phyloP scores from a whole-genome alignment of 1,284 basidiomycete species.

The Leccinum solheimii region DNA sequence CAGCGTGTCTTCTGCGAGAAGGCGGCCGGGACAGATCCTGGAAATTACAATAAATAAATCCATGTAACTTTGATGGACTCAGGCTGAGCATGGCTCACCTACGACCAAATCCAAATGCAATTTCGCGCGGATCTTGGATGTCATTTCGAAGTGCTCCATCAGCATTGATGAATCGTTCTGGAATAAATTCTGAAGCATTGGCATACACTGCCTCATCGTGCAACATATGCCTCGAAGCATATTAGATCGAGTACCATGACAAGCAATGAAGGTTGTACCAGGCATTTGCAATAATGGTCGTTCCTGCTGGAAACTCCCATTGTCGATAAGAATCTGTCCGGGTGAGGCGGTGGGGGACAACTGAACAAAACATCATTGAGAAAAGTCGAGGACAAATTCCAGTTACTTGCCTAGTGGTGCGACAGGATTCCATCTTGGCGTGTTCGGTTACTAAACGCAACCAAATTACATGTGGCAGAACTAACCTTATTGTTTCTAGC shows the following conservation, averaged over 20 bases:
- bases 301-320: conserved; percentile 8
- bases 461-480: neutral
- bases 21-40: conserved; percentile 6
- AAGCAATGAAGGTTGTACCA: neutral
- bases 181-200: conserved; percentile 6
- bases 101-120: conserved; percentile 10
- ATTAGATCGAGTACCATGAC: neutral
- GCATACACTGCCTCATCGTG: conserved; percentile 3
- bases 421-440: conserved; percentile 7
- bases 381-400: neutral
- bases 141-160: conserved; percentile 1
- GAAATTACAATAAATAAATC: neutral
- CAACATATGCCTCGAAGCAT: conserved; percentile 6
- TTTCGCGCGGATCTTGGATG: conserved; percentile 6
- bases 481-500: conserved; percentile 4
- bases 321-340: conserved; percentile 4
- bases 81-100: neutral
- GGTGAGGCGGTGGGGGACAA: conserved; percentile 3
- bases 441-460: neutral
- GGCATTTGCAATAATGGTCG: conserved; percentile 3
- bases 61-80: neutral
- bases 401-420: conserved; percentile 3
- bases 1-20: conserved; percentile 5
- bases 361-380: neutral
- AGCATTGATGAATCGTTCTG: neutral